Evolutionary conservation across 2,329 filamentous ascomycete genomes (phyloP), one percentile per base, ranked within the genome.

Genomic region (Calycina marina): DNA sequence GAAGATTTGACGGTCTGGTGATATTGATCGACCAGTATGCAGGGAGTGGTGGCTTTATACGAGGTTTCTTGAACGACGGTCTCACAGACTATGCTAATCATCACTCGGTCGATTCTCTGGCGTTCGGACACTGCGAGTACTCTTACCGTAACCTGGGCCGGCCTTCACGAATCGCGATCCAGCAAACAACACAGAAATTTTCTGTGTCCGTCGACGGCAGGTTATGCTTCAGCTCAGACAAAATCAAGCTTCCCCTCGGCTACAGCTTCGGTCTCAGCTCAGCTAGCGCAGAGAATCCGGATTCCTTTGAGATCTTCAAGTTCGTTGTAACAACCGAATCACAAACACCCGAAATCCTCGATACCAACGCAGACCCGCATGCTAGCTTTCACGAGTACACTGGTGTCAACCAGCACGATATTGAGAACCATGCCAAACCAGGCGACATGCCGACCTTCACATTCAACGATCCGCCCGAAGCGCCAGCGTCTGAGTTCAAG

Each of bases 1-100:
- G 72, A 33, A 72, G 71, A 45, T 98, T 93, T 48, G 88, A 96
- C 47, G 90, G 90, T n/a, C 61, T 98, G 44, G 86, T 73, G 18
- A 61, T 98, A 36, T 77, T 92, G 14, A 57, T 98, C 33, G 88
- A 96, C 57, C 76, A 80, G 40, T 79, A 90, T 50, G 78, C 81
- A 34, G 78, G 83, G 44, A 62, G 64, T 59, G 75, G 74, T 31
- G 90, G 90, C 44, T 85, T 78, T 57, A 66, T 98, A 42, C 72
- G 90, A 37, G 90, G 81, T 12, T 98, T 96, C 62, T 61, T 98
- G 43, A 98, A 96, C 59, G 90, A 96, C 55, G 88, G 86, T 30
- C 71, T 63, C 22, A 75, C 69, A 44, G 82, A 93, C 55, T 94
- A 77, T 63, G 76, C 74, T 50, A 65, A 67, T 35, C 78, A 86